Conservation (phyloP, 805 yeast species). For the Wickerhamomyces bisporus region DNA sequence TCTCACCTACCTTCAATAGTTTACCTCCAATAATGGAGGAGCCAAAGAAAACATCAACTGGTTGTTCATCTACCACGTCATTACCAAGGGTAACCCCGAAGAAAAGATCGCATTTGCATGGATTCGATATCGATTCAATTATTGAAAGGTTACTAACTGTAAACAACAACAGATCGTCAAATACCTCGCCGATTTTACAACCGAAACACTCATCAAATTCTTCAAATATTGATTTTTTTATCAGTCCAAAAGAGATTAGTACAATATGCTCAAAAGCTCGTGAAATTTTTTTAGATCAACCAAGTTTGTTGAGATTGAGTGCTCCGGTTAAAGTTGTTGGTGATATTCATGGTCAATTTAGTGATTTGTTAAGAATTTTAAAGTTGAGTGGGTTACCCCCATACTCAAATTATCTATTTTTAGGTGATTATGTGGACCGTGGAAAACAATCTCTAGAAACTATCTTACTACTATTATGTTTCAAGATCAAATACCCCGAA, state of each 20-base stretch:
- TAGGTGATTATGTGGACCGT: conserved; percentile 97
- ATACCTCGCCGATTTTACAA: conserved; percentile 11
- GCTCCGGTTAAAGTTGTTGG: conserved; percentile 82
- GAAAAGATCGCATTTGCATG: conserved; percentile 1
- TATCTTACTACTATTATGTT: conserved; percentile 77
- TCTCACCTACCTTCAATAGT: conserved; percentile 17
- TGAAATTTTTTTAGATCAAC: conserved; percentile 85
- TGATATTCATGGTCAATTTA: conserved; percentile 96
- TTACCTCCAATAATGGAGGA: conserved; percentile 24
- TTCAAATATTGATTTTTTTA: conserved; percentile 14
- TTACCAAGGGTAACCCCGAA: not conserved
- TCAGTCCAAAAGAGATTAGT: conserved; percentile 55
- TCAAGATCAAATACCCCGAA: conserved; percentile 94
- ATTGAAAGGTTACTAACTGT: conserved; percentile 51
- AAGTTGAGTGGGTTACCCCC: conserved; percentile 98
- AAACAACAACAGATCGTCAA: conserved; percentile 6
- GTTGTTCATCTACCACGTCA: not conserved
- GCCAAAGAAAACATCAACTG: not conserved
- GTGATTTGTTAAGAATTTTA: conserved; percentile 84
- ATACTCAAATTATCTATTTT: conserved; percentile 79
- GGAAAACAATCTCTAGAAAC: conserved; percentile 97
- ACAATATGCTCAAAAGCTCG: conserved; percentile 81
- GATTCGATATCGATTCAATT: conserved; percentile 53
- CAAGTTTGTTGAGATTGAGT: conserved; percentile 75
- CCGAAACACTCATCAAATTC: conserved; percentile 13